Evolutionary conservation across 768 basidiomycete species (phyloP).

Genomic region (Mycena pura): DNA sequence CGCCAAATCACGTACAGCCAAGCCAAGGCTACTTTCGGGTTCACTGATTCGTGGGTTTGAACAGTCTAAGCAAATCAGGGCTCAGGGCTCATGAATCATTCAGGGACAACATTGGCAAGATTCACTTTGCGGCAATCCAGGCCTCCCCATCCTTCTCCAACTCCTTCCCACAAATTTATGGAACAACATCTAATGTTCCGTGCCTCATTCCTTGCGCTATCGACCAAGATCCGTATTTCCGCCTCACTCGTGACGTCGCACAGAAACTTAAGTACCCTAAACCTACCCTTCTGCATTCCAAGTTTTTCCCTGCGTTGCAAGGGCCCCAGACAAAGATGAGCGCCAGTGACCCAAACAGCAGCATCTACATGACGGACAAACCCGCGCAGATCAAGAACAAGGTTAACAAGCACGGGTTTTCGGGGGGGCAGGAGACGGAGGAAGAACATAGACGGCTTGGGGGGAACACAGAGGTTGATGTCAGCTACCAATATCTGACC

Average conservation of each 20-base stretch:
- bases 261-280: slow-evolving; percentile 95
- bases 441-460: slow-evolving; percentile 91
- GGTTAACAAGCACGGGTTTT: slow-evolving; percentile 95
- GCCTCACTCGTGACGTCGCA: slow-evolving; percentile 95
- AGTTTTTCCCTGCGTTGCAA: slow-evolving; percentile 98
- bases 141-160: slow-evolving; percentile 97
- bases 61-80: background rate
- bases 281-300: slow-evolving; percentile 89
- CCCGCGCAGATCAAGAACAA: slow-evolving; percentile 96
- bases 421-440: slow-evolving; percentile 93
- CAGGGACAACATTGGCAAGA: slow-evolving; percentile 98
- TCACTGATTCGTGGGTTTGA: slow-evolving; percentile 87
- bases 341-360: slow-evolving; percentile 90
- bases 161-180: slow-evolving; percentile 98
- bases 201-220: slow-evolving; percentile 98
- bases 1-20: slow-evolving; percentile 93
- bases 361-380: slow-evolving; percentile 96
- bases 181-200: slow-evolving; percentile 79
- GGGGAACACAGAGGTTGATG: slow-evolving; percentile 94
- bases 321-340: slow-evolving; percentile 99
- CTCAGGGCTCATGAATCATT: background rate
- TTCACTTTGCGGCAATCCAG: slow-evolving; percentile 95
- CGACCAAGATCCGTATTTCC: slow-evolving; percentile 98
- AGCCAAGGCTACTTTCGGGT: slow-evolving; percentile 95
- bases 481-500: slow-evolving; percentile 91